Percentiles rank a stretch among this genome's conserved stretches.
These are phyloP conservation scores for Clavulina sp. DNA, from an alignment of 768 basidiomycete species.

Conservation along the genomic window DNA sequence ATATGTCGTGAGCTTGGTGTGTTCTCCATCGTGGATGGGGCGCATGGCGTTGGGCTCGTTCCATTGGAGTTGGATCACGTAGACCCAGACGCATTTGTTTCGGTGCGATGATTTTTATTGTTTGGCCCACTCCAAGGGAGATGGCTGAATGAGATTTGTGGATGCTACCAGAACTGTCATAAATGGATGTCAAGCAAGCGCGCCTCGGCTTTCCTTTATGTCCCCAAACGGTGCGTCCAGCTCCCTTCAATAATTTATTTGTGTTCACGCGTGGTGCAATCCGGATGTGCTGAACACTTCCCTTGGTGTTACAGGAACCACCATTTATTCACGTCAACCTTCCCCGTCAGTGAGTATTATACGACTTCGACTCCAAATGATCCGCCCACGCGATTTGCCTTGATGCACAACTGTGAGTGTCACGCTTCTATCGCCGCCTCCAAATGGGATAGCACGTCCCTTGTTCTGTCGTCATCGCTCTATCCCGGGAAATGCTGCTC, in stretches of 20 bases:
- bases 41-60: constrained; percentile 58
- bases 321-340: constrained; percentile 37
- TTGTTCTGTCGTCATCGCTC: constrained; percentile 1
- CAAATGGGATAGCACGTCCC: neutral
- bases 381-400: no score
- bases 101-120: no score
- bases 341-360: constrained; percentile 37
- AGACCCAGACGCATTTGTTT: constrained; percentile 62
- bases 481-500: no score
- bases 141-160: constrained; percentile 11
- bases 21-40: constrained; percentile 58
- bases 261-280: no score
- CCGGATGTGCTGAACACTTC: no score
- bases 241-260: no score
- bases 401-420: no score
- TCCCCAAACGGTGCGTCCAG: constrained; percentile 38
- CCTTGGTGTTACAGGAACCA: constrained; percentile 35
- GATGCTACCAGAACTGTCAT: constrained; percentile 44
- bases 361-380: no score
- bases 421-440: no score
- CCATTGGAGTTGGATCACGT: constrained; percentile 36
- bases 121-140: no score
- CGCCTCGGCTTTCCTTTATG: constrained; percentile 52
- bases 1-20: constrained; percentile 47
- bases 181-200: constrained; percentile 72